These are phyloP conservation scores for Neonectria magnoliae DNA, from an alignment of 2,329 filamentous ascomycete genomes.

Conservation along the genomic window DNA sequence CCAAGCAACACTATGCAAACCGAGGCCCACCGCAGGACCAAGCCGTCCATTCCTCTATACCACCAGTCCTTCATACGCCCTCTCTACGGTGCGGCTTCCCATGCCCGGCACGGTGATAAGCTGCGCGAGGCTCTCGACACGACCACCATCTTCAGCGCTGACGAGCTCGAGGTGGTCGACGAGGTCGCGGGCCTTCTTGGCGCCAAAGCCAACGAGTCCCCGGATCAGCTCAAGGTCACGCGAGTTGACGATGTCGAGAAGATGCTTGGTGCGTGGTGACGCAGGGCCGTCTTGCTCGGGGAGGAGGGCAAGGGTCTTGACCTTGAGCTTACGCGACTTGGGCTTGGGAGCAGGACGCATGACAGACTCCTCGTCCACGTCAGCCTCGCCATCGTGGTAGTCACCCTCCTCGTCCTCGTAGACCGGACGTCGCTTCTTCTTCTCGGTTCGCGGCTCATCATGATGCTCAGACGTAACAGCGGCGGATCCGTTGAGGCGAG, in stretches of 20 bases:
- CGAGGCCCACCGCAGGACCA: conserved; percentile 30
- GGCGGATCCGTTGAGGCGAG: conserved; percentile 55
- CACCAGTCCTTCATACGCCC: conserved; percentile 62
- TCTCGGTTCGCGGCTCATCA: conserved; percentile 39
- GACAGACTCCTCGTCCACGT: conserved; percentile 52
- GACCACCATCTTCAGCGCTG: conserved; percentile 51
- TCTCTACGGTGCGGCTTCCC: conserved; percentile 65
- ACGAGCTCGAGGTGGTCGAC: conserved; percentile 64
- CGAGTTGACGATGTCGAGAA: conserved; percentile 79
- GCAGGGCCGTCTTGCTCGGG: conserved; percentile 55
- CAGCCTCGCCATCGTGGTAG: conserved; percentile 53
- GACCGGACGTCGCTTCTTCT: conserved; percentile 44
- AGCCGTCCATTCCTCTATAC: conserved; percentile 28
- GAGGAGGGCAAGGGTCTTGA: conserved; percentile 42
- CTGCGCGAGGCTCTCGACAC: conserved; percentile 61
- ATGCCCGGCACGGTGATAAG: conserved; percentile 66
- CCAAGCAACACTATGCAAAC: conserved; percentile 32
- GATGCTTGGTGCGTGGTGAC: conserved; percentile 67
- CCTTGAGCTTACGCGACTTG: conserved; percentile 46
- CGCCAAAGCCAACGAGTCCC: conserved; percentile 74
- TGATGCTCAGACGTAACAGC: conserved; percentile 24
- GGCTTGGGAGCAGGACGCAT: conserved; percentile 40
- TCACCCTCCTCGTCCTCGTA: conserved; percentile 51
- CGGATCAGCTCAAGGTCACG: conserved; percentile 73
- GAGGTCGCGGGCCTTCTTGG: conserved; percentile 74